Evolutionary conservation across 2,329 filamentous ascomycete genomes (phyloP).

Genomic region (Trichophyton rubrum): DNA sequence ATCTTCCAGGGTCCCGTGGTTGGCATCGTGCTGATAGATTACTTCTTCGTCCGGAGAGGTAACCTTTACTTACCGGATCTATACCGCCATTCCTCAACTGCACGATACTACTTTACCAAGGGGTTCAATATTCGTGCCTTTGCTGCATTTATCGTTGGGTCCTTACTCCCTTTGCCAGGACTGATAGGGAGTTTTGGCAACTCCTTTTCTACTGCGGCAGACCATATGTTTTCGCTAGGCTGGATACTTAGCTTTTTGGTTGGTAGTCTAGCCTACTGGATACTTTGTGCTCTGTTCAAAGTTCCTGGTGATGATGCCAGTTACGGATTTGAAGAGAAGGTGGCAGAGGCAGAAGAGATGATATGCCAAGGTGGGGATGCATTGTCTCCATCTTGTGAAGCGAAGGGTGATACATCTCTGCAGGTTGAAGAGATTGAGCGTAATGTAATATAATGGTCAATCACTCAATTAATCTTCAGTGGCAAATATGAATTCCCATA

Average conservation of each 20-base stretch:
- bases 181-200: constrained; percentile 14
- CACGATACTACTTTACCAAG: constrained; percentile 24
- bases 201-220: constrained; percentile 11
- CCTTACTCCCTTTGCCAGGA: constrained; percentile 16
- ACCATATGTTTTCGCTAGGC: constrained; percentile 17
- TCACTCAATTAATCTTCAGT: not conserved
- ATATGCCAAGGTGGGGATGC: not conserved
- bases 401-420: not conserved
- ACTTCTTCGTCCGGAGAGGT: constrained; percentile 22
- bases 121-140: constrained; percentile 22
- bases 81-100: constrained; percentile 19
- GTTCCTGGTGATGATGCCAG: constrained; percentile 9
- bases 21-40: constrained; percentile 27
- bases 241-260: constrained; percentile 18
- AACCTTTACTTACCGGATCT: constrained; percentile 24
- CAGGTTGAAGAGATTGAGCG: not conserved
- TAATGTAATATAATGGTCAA: not conserved
- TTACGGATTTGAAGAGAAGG: constrained; percentile 9
- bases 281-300: constrained; percentile 12
- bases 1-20: constrained; percentile 16
- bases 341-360: constrained; percentile 8
- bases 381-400: not conserved
- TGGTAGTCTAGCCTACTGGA: constrained; percentile 13
- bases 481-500: not conserved
- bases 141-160: constrained; percentile 16